Conservation (phyloP, 2,329 filamentous ascomycete genomes). For the Paecilomyces sp. region DNA sequence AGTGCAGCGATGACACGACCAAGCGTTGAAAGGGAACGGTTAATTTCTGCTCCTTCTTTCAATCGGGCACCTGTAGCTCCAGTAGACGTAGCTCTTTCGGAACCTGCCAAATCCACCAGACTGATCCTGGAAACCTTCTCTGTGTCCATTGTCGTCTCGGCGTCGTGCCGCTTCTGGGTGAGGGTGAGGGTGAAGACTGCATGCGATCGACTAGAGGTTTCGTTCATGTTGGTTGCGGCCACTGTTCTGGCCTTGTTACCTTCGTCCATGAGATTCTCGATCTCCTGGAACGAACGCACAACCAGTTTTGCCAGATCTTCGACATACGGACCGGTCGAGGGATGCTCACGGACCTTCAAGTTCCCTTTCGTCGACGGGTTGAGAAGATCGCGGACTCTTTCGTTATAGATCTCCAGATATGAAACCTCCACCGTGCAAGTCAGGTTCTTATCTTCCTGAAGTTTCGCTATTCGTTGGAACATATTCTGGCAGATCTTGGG, state of each 20-base stretch:
- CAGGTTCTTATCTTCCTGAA: slow-evolving; percentile 67
- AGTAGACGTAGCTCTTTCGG: slow-evolving; percentile 92
- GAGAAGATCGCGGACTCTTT: slow-evolving; percentile 87
- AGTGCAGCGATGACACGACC: slow-evolving; percentile 95
- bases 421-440: slow-evolving; percentile 95
- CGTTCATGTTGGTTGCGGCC: slow-evolving; percentile 99
- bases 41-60: slow-evolving; percentile 98
- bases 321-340: slow-evolving; percentile 93
- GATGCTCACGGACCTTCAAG: slow-evolving; percentile 94
- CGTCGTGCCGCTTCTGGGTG: slow-evolving; percentile 85
- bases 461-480: slow-evolving; percentile 74
- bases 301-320: slow-evolving; percentile 95
- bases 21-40: slow-evolving; percentile 88
- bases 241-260: slow-evolving; percentile 98
- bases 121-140: slow-evolving; percentile 98
- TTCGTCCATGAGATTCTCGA: slow-evolving; percentile 97
- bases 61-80: slow-evolving; percentile 90
- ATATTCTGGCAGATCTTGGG: slow-evolving; percentile 96
- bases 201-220: slow-evolving; percentile 96
- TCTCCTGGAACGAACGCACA: slow-evolving; percentile 87
- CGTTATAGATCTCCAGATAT: slow-evolving; percentile 98
- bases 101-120: slow-evolving; percentile 94
- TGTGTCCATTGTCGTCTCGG: slow-evolving; percentile 91
- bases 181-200: slow-evolving; percentile 95
- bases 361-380: slow-evolving; percentile 96